Percentiles rank a stretch among this genome's conserved stretches.
Evolutionary conservation across 306 rosid species (phyloP).

Genomic region (Cyclanthera cordifolia): DNA sequence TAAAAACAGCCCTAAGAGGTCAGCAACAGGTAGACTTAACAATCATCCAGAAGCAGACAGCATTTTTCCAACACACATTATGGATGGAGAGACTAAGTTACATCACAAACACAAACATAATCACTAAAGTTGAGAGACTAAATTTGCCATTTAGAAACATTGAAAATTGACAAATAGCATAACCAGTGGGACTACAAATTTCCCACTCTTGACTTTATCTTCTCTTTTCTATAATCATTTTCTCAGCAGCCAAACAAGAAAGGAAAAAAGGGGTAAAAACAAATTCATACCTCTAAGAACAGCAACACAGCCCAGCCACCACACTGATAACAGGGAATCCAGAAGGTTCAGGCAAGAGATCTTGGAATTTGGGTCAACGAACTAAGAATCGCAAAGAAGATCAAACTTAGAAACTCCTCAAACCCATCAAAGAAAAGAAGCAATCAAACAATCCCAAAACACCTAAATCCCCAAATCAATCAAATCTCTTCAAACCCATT

Average conservation of each 20-base stretch:
- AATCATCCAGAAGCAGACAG: neutral
- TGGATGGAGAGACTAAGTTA: neutral
- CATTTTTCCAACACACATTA: neutral
- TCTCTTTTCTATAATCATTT: neutral
- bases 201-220: neutral
- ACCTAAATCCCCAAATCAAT: neutral
- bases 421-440: constrained; percentile 7
- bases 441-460: constrained; percentile 10
- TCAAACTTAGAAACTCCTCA: constrained; percentile 13
- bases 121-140: neutral
- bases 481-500: neutral
- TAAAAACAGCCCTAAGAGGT: neutral
- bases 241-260: constrained; percentile 15
- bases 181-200: neutral
- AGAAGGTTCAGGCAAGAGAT: constrained; percentile 20
- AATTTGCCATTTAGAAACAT: neutral
- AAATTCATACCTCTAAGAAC: constrained; percentile 25
- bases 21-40: neutral
- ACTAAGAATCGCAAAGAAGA: constrained; percentile 2
- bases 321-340: constrained; percentile 23
- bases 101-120: neutral
- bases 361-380: constrained; percentile 25
- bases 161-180: neutral
- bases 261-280: no score
- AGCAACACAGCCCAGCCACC: constrained; percentile 29